Conservation (phyloP, 768 basidiomycete species). For the Pulveroboletus frians region DNA sequence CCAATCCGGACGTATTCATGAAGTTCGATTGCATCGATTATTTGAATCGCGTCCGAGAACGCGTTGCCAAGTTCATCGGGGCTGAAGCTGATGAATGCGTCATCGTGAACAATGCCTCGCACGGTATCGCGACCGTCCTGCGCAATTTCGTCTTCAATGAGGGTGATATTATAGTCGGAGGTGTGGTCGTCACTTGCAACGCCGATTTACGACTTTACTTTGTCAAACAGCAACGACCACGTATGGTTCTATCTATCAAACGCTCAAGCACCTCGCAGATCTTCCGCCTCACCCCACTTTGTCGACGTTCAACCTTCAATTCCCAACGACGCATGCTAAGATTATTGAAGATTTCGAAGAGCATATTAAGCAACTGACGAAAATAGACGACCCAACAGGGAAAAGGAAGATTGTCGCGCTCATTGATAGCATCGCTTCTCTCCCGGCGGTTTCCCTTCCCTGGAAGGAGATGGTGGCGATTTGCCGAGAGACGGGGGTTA, state of each 20-base stretch:
- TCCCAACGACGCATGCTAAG: conserved; percentile 52
- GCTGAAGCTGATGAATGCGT: conserved; percentile 56
- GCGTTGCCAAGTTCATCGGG: conserved; percentile 46
- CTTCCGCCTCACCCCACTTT: conserved; percentile 47
- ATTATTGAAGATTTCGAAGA: conserved; percentile 49
- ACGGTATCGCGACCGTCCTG: conserved; percentile 55
- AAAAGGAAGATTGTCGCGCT: conserved; percentile 55
- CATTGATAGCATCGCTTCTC: conserved; percentile 62
- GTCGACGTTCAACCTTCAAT: conserved; percentile 45
- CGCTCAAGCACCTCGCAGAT: conserved; percentile 52
- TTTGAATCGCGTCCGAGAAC: conserved; percentile 37
- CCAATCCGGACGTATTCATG: conserved; percentile 54
- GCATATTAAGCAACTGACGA: conserved; percentile 31
- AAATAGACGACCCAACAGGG: conserved; percentile 14
- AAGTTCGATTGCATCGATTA: conserved; percentile 33
- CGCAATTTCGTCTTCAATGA: conserved; percentile 49
- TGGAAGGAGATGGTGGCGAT: conserved; percentile 67
- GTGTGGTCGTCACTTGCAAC: conserved; percentile 17
- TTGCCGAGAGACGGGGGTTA: conserved; percentile 58
- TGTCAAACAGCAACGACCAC: conserved; percentile 46
- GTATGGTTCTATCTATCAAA: conserved; percentile 50
- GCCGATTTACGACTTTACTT: neutral
- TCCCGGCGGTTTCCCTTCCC: conserved; percentile 59
- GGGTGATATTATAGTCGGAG: conserved; percentile 58
- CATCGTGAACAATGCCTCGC: conserved; percentile 32